These are phyloP conservation scores for Ajuga chamaepitys DNA, from an alignment of 257 asterid species.

Conservation along the genomic window DNA sequence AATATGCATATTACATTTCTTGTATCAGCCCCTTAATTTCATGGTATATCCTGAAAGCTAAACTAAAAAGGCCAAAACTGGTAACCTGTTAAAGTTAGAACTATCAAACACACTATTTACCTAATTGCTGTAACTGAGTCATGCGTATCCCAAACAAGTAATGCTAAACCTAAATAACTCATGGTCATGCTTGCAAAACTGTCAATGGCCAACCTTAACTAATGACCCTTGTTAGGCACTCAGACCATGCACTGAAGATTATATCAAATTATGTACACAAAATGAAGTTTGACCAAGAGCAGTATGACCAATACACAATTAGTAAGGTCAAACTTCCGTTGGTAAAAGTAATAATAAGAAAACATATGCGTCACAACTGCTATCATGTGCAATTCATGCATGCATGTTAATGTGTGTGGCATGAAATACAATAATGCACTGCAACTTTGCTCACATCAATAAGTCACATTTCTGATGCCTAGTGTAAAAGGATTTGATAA, in stretches of 20 bases:
- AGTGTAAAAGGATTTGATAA: not conserved
- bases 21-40: conserved; percentile 5
- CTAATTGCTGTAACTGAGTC: not conserved
- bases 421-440: not conserved
- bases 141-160: conserved; percentile 3
- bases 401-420: not conserved
- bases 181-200: not conserved
- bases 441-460: not conserved
- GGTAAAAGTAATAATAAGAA: not conserved
- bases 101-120: not conserved
- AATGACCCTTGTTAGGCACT: not conserved
- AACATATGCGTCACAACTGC: conserved; percentile 1
- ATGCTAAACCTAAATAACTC: not conserved
- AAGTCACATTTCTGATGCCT: not conserved
- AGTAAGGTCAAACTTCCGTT: not conserved
- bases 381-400: not conserved
- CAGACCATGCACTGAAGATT: not conserved
- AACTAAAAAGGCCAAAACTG: not conserved
- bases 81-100: not conserved
- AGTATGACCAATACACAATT: not conserved
- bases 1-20: not conserved
- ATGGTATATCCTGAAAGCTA: not conserved
- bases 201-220: not conserved
- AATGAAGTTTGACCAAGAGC: conserved; percentile 6
- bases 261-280: not conserved